Percentiles rank a stretch among this genome's conserved stretches.
Evolutionary conservation across 495 filamentous ascomycete species (phyloP).

Genomic region (Trichoderma orchidacearum): DNA sequence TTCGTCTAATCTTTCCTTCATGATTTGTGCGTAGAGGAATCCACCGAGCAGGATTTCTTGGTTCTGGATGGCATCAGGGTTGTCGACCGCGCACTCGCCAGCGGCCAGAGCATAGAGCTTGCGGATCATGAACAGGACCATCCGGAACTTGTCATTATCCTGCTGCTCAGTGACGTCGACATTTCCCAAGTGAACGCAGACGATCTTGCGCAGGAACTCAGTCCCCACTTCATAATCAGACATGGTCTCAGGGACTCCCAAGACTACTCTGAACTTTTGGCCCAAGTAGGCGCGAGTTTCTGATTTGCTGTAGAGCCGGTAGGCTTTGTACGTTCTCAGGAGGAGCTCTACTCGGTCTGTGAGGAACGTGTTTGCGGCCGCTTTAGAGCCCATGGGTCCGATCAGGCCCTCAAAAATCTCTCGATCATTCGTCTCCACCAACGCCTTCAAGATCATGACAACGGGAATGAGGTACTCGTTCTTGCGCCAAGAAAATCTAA

Average conservation of each 20-base stretch:
- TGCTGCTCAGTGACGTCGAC: conserved; percentile 67
- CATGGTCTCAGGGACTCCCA: conserved; percentile 67
- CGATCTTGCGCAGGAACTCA: conserved; percentile 79
- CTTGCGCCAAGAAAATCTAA: conserved; percentile 97
- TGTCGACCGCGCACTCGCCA: conserved; percentile 84
- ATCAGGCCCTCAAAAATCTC: conserved; percentile 89
- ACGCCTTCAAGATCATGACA: conserved; percentile 91
- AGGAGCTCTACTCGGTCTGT: conserved; percentile 88
- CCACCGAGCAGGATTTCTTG: conserved; percentile 89
- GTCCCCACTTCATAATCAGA: conserved; percentile 76
- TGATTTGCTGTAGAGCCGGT: conserved; percentile 61
- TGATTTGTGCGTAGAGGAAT: conserved; percentile 84
- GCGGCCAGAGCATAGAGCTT: conserved; percentile 89
- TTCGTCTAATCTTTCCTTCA: conserved; percentile 90
- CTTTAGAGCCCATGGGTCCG: conserved; percentile 56
- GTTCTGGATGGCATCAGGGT: conserved; percentile 89
- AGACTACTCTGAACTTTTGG: conserved; percentile 73
- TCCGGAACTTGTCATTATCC: conserved; percentile 82
- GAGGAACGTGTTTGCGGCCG: conserved; percentile 77
- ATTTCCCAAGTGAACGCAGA: conserved; percentile 79
- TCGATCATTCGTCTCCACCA: conserved; percentile 89
- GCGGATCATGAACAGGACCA: conserved; percentile 90
- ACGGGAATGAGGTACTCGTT: conserved; percentile 87
- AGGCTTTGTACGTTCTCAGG: conserved; percentile 82
- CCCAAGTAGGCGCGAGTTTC: conserved; percentile 76